These are phyloP conservation scores for Guyanaporus albipodus DNA, from an alignment of 768 basidiomycete species.

Conservation along the genomic window DNA sequence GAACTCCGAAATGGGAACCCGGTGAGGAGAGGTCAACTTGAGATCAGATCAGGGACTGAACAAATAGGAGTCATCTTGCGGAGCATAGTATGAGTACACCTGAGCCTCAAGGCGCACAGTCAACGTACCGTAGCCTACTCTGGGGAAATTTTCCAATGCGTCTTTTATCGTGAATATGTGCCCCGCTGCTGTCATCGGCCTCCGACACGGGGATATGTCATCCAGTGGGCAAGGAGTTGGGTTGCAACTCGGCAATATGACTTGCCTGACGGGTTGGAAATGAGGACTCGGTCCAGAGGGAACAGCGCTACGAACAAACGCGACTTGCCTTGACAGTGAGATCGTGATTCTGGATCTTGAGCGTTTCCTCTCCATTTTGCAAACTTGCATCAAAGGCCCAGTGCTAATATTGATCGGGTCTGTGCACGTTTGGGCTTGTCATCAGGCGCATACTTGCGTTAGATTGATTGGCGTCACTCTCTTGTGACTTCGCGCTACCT, in stretches of 20 bases:
- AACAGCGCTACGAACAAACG: not conserved
- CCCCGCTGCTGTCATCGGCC: slow-evolving; percentile 33
- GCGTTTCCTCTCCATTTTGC: slow-evolving; percentile 36
- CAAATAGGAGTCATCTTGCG: slow-evolving; percentile 61
- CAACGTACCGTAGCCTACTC: slow-evolving; percentile 52
- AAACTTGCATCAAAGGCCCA: slow-evolving; percentile 79
- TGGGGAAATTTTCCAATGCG: slow-evolving; percentile 58
- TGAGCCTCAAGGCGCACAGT: not conserved
- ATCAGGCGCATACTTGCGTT: slow-evolving; percentile 55
- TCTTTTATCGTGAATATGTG: slow-evolving; percentile 46
- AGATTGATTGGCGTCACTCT: slow-evolving; percentile 70
- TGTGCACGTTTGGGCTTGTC: not conserved
- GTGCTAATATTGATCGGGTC: slow-evolving; percentile 42
- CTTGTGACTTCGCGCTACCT: slow-evolving; percentile 36
- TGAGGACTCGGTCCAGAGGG: not conserved
- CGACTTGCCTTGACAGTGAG: slow-evolving; percentile 37
- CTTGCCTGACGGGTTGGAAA: slow-evolving; percentile 39
- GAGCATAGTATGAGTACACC: not conserved
- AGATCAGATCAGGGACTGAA: slow-evolving; percentile 39
- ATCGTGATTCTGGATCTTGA: slow-evolving; percentile 50
- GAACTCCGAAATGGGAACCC: slow-evolving; percentile 43
- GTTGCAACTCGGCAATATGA: slow-evolving; percentile 49
- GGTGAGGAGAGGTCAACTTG: slow-evolving; percentile 39
- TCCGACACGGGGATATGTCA: slow-evolving; percentile 43
- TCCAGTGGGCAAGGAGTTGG: slow-evolving; percentile 50